Base-by-base conservation (phyloP, 495 filamentous ascomycete species). In the Geoglossum glabrum region DNA sequence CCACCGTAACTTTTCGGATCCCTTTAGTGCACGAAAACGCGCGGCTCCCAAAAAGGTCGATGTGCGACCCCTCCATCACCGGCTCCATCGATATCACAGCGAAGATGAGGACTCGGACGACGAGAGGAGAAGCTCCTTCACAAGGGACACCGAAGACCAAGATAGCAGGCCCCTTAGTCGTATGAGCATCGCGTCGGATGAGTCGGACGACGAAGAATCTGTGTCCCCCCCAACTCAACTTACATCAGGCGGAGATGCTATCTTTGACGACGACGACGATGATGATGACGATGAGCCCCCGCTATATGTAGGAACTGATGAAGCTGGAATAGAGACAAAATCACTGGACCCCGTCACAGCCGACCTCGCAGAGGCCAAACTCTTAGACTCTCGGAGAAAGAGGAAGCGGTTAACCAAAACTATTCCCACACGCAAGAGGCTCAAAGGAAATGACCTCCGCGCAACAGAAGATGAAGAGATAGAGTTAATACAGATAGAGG, bases 161-260 rank as follows among this genome's bases (percentile, higher is more conserved):
- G 88, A 90, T 50, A 93, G 87, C 58, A 74, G 86, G 19, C 83
- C 87, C 17, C 71, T 81, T 13, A 95, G 88, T 65, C 83, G 84
- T 11, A 79, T 86, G 74, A 85, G 81, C 62, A 79, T 80, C 30
- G 79, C 75, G 36, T 78, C 81, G 31, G 82, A 83, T 25, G 74
- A 68, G 1, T 80, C 76, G 21, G 84, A 87, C 60, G 76, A 74
- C 60, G 71, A 74, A 38, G 56, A 45, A 28, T 31, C 28, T 5
- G 49, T 28, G 9, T 15, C 30, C 21, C 49, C 49, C 17, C 15
- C 28, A 1, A 27, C 49, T 2, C 21, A 13, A 72, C 10, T 67
- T 70, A 56, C 66, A 64, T 54, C 69, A 72, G 25, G 58, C 68
- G 5, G 63, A 56, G 54, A 72, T 66, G 45, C 60, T 75, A 5